These are phyloP conservation scores for Pleurotus djamor DNA, from an alignment of 768 basidiomycete species.

Conservation along the genomic window DNA sequence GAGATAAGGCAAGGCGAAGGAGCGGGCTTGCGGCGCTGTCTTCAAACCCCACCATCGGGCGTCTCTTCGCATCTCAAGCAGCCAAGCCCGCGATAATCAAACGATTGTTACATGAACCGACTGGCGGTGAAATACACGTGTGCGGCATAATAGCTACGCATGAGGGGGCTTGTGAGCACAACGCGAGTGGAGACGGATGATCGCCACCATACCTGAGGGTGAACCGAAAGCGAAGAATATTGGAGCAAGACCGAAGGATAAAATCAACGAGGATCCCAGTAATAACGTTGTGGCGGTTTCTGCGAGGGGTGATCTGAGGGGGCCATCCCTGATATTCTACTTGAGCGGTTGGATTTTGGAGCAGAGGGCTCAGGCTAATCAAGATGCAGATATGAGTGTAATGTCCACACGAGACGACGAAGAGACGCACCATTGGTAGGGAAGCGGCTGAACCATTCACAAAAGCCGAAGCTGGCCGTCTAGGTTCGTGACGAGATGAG, in stretches of 20 bases:
- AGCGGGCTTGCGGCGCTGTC: not conserved
- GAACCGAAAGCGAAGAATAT: not conserved
- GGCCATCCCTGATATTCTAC: slow-evolving; percentile 2
- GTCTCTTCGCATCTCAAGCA: not conserved
- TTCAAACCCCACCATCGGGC: not conserved
- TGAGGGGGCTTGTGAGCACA: too few relatives aligned
- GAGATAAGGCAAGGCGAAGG: too few relatives aligned
- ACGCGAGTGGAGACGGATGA: too few relatives aligned
- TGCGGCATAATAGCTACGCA: not conserved
- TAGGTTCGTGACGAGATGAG: slow-evolving; percentile 22
- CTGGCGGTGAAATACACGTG: not conserved
- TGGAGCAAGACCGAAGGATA: not conserved
- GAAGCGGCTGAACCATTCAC: not conserved
- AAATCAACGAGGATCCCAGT: slow-evolving; percentile 10
- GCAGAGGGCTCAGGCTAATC: slow-evolving; percentile 6
- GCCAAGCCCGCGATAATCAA: not conserved
- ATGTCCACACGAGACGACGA: not conserved
- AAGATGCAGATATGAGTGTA: not conserved
- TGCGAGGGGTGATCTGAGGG: slow-evolving; percentile 7
- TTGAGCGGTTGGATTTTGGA: slow-evolving; percentile 6
- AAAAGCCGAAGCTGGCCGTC: slow-evolving; percentile 8
- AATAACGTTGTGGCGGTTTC: slow-evolving; percentile 12
- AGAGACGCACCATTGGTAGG: not conserved
- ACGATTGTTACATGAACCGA: not conserved
- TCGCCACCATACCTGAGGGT: not conserved